Evolutionary conservation across 768 basidiomycete genomes (phyloP).

Genomic region (Lactifluus echinatus): DNA sequence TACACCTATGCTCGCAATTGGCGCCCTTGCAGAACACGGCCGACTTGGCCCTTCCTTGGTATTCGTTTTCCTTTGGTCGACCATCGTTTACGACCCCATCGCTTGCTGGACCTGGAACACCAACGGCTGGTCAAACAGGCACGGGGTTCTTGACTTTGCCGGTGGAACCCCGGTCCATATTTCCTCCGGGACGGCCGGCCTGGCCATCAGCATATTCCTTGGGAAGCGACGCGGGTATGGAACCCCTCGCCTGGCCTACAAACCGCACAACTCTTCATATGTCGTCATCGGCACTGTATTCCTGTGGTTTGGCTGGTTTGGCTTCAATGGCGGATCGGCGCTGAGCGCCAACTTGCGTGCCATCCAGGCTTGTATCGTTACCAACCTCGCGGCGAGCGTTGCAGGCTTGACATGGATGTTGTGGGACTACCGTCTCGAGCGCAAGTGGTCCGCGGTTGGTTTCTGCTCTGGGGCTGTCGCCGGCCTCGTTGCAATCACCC

Average conservation of each 20-base stretch:
- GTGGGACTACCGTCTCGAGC: slow-evolving; percentile 89
- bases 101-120: slow-evolving; percentile 96
- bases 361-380: slow-evolving; percentile 82
- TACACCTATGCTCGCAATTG: slow-evolving; percentile 86
- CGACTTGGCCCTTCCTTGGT: slow-evolving; percentile 79
- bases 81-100: slow-evolving; percentile 86
- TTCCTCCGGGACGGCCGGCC: slow-evolving; percentile 82
- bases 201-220: slow-evolving; percentile 86
- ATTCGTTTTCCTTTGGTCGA: slow-evolving; percentile 86
- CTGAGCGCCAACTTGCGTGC: slow-evolving; percentile 85
- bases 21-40: slow-evolving; percentile 86
- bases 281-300: slow-evolving; percentile 89
- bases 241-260: slow-evolving; percentile 85
- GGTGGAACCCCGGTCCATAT: slow-evolving; percentile 98
- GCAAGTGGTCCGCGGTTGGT: slow-evolving; percentile 88
- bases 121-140: slow-evolving; percentile 62
- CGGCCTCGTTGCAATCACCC: slow-evolving; percentile 85
- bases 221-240: slow-evolving; percentile 90
- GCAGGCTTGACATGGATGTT: slow-evolving; percentile 91
- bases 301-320: slow-evolving; percentile 96
- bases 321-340: slow-evolving; percentile 90
- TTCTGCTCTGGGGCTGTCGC: slow-evolving; percentile 94
- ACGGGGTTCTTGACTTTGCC: slow-evolving; percentile 87
- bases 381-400: slow-evolving; percentile 86
- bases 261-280: slow-evolving; percentile 88